Conservation (phyloP, 805 yeast genomes). For the Lipomyces sp. region DNA sequence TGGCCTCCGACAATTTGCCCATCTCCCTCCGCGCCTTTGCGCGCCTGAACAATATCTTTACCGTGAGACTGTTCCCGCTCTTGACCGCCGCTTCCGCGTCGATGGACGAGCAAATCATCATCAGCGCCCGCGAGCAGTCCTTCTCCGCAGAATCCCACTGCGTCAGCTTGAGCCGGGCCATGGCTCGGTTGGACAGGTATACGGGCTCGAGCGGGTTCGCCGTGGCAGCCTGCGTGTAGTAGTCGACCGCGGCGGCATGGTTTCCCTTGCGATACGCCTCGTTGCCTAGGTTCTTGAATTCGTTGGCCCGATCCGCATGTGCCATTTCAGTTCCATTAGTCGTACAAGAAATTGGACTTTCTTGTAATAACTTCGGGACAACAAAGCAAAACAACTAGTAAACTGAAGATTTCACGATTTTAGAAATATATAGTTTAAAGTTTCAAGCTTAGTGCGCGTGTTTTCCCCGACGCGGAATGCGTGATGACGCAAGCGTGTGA, state of each 20-base stretch:
- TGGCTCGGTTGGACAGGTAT: slow-evolving; percentile 65
- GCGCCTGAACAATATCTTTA: slow-evolving; percentile 15
- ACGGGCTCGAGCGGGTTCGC: slow-evolving; percentile 51
- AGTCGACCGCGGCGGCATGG: slow-evolving; percentile 50
- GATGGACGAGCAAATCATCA: not conserved
- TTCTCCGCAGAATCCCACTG: slow-evolving; percentile 50
- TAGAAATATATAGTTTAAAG: no score
- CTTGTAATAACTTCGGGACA: no score
- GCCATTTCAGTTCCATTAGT: no score
- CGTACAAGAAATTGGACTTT: no score
- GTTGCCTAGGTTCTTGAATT: slow-evolving; percentile 45
- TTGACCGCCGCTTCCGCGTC: slow-evolving; percentile 3
- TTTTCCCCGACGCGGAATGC: no score
- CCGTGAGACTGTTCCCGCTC: slow-evolving; percentile 4
- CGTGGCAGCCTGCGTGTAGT: slow-evolving; percentile 56
- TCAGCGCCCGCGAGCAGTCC: slow-evolving; percentile 41
- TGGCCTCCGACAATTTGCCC: slow-evolving; percentile 7
- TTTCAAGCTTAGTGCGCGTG: no score
- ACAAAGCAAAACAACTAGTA: no score
- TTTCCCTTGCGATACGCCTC: slow-evolving; percentile 47
- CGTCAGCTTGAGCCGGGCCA: slow-evolving; percentile 54
- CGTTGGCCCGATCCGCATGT: slow-evolving; percentile 2
- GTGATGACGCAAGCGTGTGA: no score
- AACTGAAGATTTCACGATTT: no score
- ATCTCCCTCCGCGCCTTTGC: slow-evolving; percentile 11